Base-by-base conservation (phyloP, 768 basidiomycete genomes). In the Calocera cornea region DNA sequence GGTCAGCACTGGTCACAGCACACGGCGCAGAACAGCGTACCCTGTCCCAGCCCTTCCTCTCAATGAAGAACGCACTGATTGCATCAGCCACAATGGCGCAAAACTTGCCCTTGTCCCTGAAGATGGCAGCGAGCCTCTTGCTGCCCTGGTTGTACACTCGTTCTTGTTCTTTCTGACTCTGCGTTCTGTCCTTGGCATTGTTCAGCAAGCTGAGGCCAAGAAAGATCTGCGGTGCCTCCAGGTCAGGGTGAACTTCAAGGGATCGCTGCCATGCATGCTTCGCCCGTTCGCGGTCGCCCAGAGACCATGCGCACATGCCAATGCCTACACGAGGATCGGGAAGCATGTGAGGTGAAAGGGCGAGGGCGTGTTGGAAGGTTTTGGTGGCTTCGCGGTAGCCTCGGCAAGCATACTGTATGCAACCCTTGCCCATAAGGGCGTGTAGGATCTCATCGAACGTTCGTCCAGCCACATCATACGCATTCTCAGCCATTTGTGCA, bases 321-420 rank as follows among this genome's bases (percentile, higher is more conserved):
- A 98, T 92, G 19, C 97, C 97, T 67, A 98, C 89, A 8, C 97
- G 85, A 36, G 97, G 95, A 76, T 99, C 95, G 0, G 95, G 97
- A 29, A 82, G 78, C 77, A 90, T 93, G 19, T 82, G 77, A 0
- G 95, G 94, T 66, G 85, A 86, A 47, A 89, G 82, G 34, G 83
- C 80, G 14, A 98, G 81, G 10, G 95, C 87, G 64, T 86, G 85
- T 75, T 97, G 95, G 75, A 95, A 97, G 3, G 87, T 73, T 69
- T 88, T 87, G 31, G 98, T 82, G 1, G 97, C 88, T 54, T 88
- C 86, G 29, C 86, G 82, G 72, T 85, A 91, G 71, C 87, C 84
- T 49, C 90, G 83, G 65, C 86, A 82, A 10, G 89, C 85, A 74
- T 94, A 95, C 14, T 90, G 80, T 66, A 97, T 89, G 66, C 95